Conservation (phyloP, 2,329 filamentous ascomycete species). For the Ophiosphaerella herpotricha region DNA sequence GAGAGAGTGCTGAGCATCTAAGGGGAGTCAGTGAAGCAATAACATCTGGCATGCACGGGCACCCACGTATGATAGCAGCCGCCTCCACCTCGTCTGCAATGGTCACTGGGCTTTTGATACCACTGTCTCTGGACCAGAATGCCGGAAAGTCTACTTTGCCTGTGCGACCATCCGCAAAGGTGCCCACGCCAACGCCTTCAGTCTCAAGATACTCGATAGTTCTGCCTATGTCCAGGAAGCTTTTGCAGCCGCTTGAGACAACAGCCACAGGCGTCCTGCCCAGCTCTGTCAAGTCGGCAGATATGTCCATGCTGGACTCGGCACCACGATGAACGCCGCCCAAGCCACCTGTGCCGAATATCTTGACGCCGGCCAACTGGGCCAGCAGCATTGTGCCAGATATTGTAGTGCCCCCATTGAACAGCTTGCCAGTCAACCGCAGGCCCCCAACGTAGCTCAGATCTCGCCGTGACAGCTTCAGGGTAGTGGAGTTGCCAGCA, state of each 20-base stretch:
- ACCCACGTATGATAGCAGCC: slow-evolving; percentile 78
- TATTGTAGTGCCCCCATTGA: slow-evolving; percentile 91
- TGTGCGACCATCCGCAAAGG: slow-evolving; percentile 80
- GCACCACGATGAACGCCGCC: slow-evolving; percentile 92
- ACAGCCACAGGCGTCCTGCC: slow-evolving; percentile 88
- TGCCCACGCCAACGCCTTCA: slow-evolving; percentile 79
- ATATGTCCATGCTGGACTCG: slow-evolving; percentile 87
- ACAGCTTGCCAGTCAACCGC: slow-evolving; percentile 67
- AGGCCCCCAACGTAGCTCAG: slow-evolving; percentile 79
- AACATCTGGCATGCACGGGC: not conserved
- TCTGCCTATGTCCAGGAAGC: slow-evolving; percentile 87
- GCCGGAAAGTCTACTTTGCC: slow-evolving; percentile 83
- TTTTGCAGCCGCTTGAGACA: slow-evolving; percentile 89
- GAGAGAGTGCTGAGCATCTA: slow-evolving; percentile 73
- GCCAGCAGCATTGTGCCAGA: slow-evolving; percentile 92
- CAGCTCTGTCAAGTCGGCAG: slow-evolving; percentile 91
- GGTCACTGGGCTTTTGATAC: slow-evolving; percentile 75
- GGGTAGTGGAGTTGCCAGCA: slow-evolving; percentile 68
- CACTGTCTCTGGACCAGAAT: slow-evolving; percentile 90
- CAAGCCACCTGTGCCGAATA: slow-evolving; percentile 93
- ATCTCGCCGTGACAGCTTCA: slow-evolving; percentile 87
- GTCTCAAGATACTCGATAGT: slow-evolving; percentile 83
- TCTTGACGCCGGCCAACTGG: slow-evolving; percentile 80
- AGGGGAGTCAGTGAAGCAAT: slow-evolving; percentile 4
- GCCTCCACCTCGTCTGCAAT: slow-evolving; percentile 79